phyloP scores from a whole-genome alignment of 805 yeast species.

The Lipomyces oligophaga region DNA sequence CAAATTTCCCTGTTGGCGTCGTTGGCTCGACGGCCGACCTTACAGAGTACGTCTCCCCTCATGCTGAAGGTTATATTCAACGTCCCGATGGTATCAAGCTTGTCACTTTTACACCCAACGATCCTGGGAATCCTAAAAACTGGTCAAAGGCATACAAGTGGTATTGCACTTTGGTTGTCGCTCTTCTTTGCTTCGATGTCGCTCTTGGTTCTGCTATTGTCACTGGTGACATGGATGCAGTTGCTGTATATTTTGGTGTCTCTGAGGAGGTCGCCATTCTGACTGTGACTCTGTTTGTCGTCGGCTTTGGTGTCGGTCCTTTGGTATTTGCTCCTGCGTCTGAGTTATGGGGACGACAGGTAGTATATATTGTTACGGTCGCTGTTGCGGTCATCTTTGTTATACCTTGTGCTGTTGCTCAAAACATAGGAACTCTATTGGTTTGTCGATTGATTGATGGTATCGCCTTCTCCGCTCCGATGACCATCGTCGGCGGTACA shows the following conservation, averaged over 20 bases:
- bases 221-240: constrained; percentile 56
- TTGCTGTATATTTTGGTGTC: constrained; percentile 47
- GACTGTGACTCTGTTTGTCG: constrained; percentile 53
- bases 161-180: constrained; percentile 51
- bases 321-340: constrained; percentile 53
- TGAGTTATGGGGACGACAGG: constrained; percentile 55
- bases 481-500: constrained; percentile 74
- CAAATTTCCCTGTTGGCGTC: constrained; percentile 30
- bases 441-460: constrained; percentile 67
- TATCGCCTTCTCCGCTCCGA: constrained; percentile 68
- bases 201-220: constrained; percentile 69
- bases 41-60: constrained; percentile 26
- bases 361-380: constrained; percentile 51
- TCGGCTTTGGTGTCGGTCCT: constrained; percentile 50
- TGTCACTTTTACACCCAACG: constrained; percentile 31
- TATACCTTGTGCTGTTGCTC: constrained; percentile 53
- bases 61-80: constrained; percentile 23
- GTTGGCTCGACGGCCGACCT: constrained; percentile 27
- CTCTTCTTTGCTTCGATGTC: constrained; percentile 55
- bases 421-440: constrained; percentile 59
- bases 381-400: constrained; percentile 48
- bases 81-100: constrained; percentile 26
- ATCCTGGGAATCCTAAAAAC: constrained; percentile 35
- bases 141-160: constrained; percentile 51
- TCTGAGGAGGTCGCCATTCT: constrained; percentile 60